These are phyloP conservation scores for Erythrophleum ivorense DNA, from an alignment of 331 rosid genomes.

Conservation along the genomic window DNA sequence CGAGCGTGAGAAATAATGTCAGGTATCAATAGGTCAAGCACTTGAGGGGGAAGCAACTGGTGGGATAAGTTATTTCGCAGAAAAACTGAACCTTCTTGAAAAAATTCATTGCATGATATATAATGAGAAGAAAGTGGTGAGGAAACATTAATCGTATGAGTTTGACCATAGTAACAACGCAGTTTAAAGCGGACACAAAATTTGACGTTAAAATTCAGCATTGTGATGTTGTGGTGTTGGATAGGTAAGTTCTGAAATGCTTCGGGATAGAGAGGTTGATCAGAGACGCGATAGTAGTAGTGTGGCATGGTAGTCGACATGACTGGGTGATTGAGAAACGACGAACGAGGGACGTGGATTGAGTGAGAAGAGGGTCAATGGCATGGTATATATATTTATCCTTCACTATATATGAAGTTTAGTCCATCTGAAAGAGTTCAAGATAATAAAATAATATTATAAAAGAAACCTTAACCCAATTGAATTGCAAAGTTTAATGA, in stretches of 20 bases:
- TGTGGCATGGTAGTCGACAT: not conserved
- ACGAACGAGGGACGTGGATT: no score
- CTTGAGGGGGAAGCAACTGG: no score
- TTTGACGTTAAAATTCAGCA: not conserved
- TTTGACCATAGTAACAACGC: not conserved
- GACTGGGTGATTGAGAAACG: not conserved
- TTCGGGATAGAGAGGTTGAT: not conserved
- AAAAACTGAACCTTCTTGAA: not conserved
- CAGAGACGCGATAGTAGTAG: not conserved
- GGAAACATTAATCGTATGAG: no score
- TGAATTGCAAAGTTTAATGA: no score
- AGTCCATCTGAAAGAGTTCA: no score
- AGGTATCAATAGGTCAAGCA: not conserved
- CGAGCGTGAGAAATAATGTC: not conserved
- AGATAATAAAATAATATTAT: no score
- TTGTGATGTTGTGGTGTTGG: not conserved
- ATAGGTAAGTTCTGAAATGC: not conserved
- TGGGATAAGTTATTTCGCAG: not conserved
- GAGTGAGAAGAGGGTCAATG: no score
- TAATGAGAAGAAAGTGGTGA: not conserved
- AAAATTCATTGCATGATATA: not conserved
- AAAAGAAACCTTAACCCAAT: no score
- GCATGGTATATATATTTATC: no score
- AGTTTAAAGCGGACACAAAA: not conserved
- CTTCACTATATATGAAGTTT: no score